These are phyloP conservation scores for Phascolomyces articulosus DNA, from an alignment of 371 early-diverging fungal genomes.

Conservation along the genomic window DNA sequence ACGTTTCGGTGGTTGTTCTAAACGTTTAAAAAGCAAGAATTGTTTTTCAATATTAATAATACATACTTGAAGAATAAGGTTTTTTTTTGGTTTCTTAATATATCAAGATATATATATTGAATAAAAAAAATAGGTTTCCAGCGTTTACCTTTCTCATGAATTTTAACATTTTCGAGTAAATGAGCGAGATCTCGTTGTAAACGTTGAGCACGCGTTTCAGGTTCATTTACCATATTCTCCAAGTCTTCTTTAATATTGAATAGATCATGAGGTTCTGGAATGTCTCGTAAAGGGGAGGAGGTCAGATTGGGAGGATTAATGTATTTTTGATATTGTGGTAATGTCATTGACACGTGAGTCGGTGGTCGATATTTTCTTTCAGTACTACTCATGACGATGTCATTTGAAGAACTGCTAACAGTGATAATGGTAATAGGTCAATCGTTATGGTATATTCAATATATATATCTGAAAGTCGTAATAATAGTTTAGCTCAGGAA, in stretches of 20 bases:
- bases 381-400: constrained; percentile 1
- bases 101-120: no score
- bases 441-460: no score
- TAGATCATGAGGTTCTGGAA: constrained; percentile 37
- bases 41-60: no score
- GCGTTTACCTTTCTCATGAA: constrained; percentile 4
- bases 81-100: no score
- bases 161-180: constrained; percentile 20
- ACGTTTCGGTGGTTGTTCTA: constrained; percentile 12
- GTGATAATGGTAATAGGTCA: no score
- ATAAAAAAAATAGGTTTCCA: no score
- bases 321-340: constrained; percentile 16
- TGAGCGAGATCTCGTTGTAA: constrained; percentile 27
- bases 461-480: no score
- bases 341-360: constrained; percentile 13
- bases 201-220: constrained; percentile 25
- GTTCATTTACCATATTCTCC: constrained; percentile 25
- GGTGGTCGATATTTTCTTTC: constrained; percentile 5
- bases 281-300: constrained; percentile 21
- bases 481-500: no score
- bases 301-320: constrained; percentile 8
- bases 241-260: constrained; percentile 36
- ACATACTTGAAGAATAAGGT: no score
- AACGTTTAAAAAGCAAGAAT: not conserved
- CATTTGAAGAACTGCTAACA: not conserved